Conservation (phyloP, 2,329 filamentous ascomycete genomes). For the Paecilomyces sp. region DNA sequence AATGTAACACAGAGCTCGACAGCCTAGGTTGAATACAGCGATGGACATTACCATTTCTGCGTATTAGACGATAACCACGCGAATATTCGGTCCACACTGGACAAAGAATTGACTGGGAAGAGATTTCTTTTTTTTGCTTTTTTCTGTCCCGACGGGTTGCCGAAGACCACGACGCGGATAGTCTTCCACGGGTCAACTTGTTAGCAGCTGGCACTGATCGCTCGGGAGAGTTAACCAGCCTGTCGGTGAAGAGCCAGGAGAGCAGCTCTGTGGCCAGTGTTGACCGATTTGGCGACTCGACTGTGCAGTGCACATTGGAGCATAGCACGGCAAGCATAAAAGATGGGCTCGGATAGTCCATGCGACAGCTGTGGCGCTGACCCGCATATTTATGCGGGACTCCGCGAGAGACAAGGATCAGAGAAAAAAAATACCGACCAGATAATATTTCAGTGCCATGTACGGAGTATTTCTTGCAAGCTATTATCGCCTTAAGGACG, state of each 20-base stretch:
- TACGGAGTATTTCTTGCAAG: neutral
- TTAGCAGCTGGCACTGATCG: neutral
- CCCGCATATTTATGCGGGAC: neutral
- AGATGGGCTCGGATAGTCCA: neutral
- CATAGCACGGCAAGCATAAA: neutral
- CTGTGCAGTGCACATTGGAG: neutral
- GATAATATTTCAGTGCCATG: neutral
- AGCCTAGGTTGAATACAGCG: no score
- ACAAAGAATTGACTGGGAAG: neutral
- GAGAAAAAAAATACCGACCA: neutral
- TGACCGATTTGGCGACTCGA: neutral
- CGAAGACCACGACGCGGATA: neutral
- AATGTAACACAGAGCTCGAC: no score
- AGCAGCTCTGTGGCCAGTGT: neutral
- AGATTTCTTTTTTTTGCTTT: no score
- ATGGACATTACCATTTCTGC: no score
- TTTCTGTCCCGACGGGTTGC: neutral
- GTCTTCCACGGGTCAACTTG: neutral
- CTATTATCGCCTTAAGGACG: no score
- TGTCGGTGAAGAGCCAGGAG: neutral
- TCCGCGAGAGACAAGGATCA: neutral
- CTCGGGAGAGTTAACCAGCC: neutral
- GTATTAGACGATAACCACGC: no score
- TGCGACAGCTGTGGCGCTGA: neutral
- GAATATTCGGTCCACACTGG: neutral